Conservation (phyloP, 208 protist species). For the Trypanosoma theileri region DNA sequence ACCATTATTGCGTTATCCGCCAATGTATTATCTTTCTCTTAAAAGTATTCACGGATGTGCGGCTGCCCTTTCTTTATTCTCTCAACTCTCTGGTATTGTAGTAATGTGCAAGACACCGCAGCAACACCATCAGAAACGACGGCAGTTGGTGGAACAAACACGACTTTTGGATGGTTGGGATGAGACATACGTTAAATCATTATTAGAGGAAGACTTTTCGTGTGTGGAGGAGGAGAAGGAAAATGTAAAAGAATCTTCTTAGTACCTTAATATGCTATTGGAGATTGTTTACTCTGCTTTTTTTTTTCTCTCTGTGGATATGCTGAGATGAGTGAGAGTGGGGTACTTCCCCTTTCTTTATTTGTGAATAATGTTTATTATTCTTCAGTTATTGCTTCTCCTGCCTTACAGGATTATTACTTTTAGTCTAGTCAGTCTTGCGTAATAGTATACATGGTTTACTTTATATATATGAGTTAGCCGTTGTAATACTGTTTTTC, state of each 20-base stretch:
- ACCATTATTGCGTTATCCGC: constrained; percentile 35
- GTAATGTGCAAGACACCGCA: background rate
- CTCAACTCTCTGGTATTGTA: background rate
- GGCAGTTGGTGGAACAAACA: background rate
- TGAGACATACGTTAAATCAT: constrained; percentile 31
- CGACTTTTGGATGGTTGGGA: constrained; percentile 35
- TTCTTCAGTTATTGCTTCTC: too few species aligned
- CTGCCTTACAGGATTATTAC: too few species aligned
- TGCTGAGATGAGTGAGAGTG: too few species aligned
- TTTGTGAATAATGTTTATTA: too few species aligned
- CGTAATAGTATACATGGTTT: too few species aligned
- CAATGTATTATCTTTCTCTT: constrained; percentile 25
- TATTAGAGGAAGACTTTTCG: constrained; percentile 45
- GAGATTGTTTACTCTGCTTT: background rate
- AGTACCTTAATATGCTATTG: background rate
- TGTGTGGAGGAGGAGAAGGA: constrained; percentile 11
- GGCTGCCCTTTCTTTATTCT: constrained; percentile 26
- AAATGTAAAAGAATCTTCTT: background rate
- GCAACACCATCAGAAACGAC: background rate
- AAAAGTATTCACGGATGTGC: constrained; percentile 28
- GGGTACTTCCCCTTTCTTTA: too few species aligned
- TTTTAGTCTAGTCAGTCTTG: too few species aligned
- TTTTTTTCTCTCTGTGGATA: too few species aligned
- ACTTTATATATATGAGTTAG: too few species aligned
- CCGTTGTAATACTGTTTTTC: too few species aligned